Evolutionary conservation across 176 grass and related monocot species (phyloP).

Genomic region (Olyra latifolia): DNA sequence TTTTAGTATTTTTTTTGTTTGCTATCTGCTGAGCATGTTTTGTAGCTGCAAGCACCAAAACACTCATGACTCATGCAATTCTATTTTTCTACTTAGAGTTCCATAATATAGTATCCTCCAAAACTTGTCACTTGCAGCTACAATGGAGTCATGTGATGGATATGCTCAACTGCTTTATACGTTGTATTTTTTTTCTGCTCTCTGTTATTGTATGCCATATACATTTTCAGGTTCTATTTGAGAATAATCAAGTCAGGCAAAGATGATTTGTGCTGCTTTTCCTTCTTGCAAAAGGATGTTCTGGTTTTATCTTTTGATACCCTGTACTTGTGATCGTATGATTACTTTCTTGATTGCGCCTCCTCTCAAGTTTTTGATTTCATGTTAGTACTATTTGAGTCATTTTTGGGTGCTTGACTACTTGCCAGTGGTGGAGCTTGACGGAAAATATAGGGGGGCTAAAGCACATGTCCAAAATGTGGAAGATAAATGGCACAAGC

Average conservation of each 20-base stretch:
- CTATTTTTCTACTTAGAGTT: background rate
- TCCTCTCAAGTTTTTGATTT: background rate
- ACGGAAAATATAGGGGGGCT: too few relatives aligned
- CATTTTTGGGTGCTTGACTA: background rate
- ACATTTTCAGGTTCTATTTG: background rate
- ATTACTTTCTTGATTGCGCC: background rate
- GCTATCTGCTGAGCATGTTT: background rate
- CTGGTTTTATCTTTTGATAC: background rate
- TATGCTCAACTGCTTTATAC: background rate
- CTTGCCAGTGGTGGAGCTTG: too few relatives aligned
- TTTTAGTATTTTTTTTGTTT: background rate
- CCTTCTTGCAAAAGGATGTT: background rate
- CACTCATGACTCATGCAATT: background rate
- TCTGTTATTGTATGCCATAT: constrained; percentile 4
- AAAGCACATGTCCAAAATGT: too few relatives aligned
- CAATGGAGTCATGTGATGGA: background rate
- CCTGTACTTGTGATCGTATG: background rate
- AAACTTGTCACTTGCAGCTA: background rate
- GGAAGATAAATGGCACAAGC: too few relatives aligned
- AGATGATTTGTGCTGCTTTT: background rate
- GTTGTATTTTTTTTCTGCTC: background rate
- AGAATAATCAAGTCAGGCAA: background rate
- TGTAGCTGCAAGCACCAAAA: background rate
- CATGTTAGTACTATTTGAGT: background rate
- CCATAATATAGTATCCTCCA: background rate